Evolutionary conservation across 306 rosid genomes (phyloP), one percentile per base, ranked within the genome.

Genomic region (Cicer judaicum): DNA sequence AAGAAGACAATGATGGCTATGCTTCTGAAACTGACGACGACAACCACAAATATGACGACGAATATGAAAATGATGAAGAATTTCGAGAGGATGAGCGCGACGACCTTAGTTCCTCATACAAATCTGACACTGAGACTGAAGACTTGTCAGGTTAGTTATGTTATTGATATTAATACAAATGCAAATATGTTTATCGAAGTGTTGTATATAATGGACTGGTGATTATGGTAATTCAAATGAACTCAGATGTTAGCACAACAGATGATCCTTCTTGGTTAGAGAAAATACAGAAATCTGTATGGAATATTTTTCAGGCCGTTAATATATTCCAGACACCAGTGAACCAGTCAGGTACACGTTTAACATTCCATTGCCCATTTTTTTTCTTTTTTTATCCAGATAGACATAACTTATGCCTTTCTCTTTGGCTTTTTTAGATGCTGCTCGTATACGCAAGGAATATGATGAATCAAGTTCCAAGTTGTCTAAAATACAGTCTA

Each of bases 11-110:
- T 81, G 95, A 90, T 65, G 85, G 88, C 75, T 90, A 90, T 86
- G 96, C 86, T 75, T 89, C 99, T 34, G 97, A 92, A 82, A 78
- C 87, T 62, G 99, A 94, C 57, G 95, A 92, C 53, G 99, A 91
- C 4, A 64, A 54, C 67, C 81, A 79, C 36, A 82, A 47, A 81
- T 84, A 90, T 70, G 96, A 88, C 8, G 92, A 86, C 41, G 91
- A 85, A 46, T 92, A 88, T 64, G 93, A 85, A 49, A 60, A 72
- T 9, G 91, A 91, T 44, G 91, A 86, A 4, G 91, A 86, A 62
- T 79, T 56, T 73, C 85, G 61, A 42, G 92, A 84, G 59, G 97
- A 75, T 12, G 87, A 85, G 82, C 91, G 68, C 47, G 84, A 80
- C 11, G 99, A 90, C 77, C 67, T 64, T 44, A 55, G 83, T 80